Conservation (phyloP, 2,329 filamentous ascomycete genomes). For the Colletotrichum magnum region DNA sequence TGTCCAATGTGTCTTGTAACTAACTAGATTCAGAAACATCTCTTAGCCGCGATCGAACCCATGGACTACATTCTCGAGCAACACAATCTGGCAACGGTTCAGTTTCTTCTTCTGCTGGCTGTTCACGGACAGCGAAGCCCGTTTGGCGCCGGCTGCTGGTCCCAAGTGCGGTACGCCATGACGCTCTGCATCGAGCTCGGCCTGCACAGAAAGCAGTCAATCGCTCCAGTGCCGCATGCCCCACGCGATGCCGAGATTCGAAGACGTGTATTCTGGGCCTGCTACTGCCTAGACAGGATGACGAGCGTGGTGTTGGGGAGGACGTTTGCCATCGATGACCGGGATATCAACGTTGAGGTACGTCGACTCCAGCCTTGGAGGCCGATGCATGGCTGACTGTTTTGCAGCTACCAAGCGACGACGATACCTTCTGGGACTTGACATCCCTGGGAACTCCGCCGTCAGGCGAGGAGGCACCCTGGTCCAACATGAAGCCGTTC, state of each 20-base stretch:
- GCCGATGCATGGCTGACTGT: not conserved
- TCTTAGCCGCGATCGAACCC: slow-evolving; percentile 48
- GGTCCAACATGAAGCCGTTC: slow-evolving; percentile 46
- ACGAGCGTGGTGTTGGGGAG: slow-evolving; percentile 51
- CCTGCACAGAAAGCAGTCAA: slow-evolving; percentile 45
- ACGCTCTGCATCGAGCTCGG: slow-evolving; percentile 51
- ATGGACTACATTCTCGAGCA: slow-evolving; percentile 51
- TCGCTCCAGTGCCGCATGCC: slow-evolving; percentile 2
- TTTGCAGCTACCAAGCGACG: slow-evolving; percentile 44
- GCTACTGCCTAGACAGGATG: slow-evolving; percentile 52
- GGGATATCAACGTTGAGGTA: slow-evolving; percentile 50
- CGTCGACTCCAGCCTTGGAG: not conserved
- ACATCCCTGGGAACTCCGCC: slow-evolving; percentile 30
- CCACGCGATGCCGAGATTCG: slow-evolving; percentile 46
- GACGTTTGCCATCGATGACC: slow-evolving; percentile 52
- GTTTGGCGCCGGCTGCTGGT: slow-evolving; percentile 53
- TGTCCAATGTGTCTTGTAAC: no score
- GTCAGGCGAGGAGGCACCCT: not conserved
- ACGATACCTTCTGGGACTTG: slow-evolving; percentile 43
- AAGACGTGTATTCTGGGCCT: slow-evolving; percentile 51
- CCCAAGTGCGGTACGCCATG: slow-evolving; percentile 49
- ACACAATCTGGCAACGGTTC: slow-evolving; percentile 50
- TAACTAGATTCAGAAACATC: slow-evolving; percentile 41
- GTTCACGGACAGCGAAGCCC: slow-evolving; percentile 52
- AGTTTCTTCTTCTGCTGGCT: slow-evolving; percentile 50